These are phyloP conservation scores for Aspergillus felis DNA, from an alignment of 2,329 filamentous ascomycete species.

Conservation along the genomic window DNA sequence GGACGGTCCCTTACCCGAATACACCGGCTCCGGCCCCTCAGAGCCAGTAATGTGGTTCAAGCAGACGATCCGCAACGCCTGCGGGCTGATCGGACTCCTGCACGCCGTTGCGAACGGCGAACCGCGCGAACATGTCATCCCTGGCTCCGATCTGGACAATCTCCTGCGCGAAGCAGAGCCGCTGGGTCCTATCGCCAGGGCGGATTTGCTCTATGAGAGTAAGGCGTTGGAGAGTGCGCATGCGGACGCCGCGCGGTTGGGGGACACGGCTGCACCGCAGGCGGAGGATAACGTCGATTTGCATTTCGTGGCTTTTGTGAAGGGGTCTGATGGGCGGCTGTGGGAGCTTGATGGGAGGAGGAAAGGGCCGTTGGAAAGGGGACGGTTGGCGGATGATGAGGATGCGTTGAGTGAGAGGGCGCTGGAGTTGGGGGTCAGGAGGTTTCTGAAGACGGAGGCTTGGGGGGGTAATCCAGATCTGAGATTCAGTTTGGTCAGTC, in stretches of 20 bases:
- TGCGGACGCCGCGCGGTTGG: slow-evolving; percentile 67
- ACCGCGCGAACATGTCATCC: slow-evolving; percentile 59
- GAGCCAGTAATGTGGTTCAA: slow-evolving; percentile 91
- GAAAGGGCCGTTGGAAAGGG: slow-evolving; percentile 69
- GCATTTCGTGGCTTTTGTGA: slow-evolving; percentile 95
- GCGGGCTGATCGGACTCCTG: slow-evolving; percentile 82
- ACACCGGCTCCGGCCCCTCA: slow-evolving; percentile 60
- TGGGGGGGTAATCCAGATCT: slow-evolving; percentile 54
- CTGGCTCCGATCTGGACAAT: slow-evolving; percentile 42
- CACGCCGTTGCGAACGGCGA: slow-evolving; percentile 78
- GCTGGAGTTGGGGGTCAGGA: slow-evolving; percentile 63
- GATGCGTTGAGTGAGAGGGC: slow-evolving; percentile 74
- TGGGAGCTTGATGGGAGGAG: slow-evolving; percentile 78
- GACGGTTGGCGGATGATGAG: slow-evolving; percentile 55
- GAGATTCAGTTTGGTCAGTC: slow-evolving; percentile 60
- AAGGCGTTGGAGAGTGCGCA: slow-evolving; percentile 74
- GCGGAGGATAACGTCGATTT: slow-evolving; percentile 82
- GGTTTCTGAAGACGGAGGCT: slow-evolving; percentile 57
- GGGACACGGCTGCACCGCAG: slow-evolving; percentile 73
- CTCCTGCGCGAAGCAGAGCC: slow-evolving; percentile 69
- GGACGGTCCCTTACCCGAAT: slow-evolving; percentile 61
- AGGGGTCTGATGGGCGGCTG: slow-evolving; percentile 64
- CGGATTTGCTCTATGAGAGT: slow-evolving; percentile 72
- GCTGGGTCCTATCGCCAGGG: slow-evolving; percentile 62
- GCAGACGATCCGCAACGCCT: slow-evolving; percentile 92